Conservation (phyloP, 352 stramenopile genomes). For the Phytopythium cucurbitacearum region DNA sequence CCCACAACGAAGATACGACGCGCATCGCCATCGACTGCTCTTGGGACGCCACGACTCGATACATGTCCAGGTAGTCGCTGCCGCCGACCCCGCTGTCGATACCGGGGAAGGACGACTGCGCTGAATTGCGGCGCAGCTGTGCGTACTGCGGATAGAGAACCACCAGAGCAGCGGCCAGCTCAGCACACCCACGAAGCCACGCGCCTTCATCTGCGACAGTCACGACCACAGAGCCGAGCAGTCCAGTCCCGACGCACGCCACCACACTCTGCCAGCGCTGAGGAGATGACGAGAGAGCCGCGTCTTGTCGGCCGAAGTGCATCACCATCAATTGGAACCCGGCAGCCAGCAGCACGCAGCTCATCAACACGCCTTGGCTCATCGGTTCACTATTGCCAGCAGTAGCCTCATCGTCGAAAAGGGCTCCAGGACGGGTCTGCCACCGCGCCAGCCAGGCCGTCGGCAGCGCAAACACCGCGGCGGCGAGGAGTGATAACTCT, state of each 20-base stretch:
- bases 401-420: slow-evolving; percentile 24
- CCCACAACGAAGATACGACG: slow-evolving; percentile 47
- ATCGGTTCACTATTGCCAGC: slow-evolving; percentile 16
- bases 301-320: slow-evolving; percentile 2
- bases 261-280: too few species aligned
- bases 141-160: neutral
- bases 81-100: slow-evolving; percentile 14
- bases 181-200: too few species aligned
- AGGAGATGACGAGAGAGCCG: too few species aligned
- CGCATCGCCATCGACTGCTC: slow-evolving; percentile 3
- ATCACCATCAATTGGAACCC: slow-evolving; percentile 11
- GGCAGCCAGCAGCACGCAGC: slow-evolving; percentile 14
- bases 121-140: neutral
- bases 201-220: too few species aligned
- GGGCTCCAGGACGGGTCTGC: slow-evolving; percentile 20
- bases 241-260: too few species aligned
- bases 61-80: slow-evolving; percentile 40
- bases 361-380: slow-evolving; percentile 12
- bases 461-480: slow-evolving; percentile 24
- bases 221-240: too few species aligned
- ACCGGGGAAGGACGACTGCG: neutral
- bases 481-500: slow-evolving; percentile 29
- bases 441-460: slow-evolving; percentile 23
- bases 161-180: too few species aligned
- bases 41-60: slow-evolving; percentile 11